A percentile compares a stretch with the other conserved stretches of the same genome.
phyloP scores from a whole-genome alignment of 2,329 filamentous ascomycete species.

The Onygena corvina region DNA sequence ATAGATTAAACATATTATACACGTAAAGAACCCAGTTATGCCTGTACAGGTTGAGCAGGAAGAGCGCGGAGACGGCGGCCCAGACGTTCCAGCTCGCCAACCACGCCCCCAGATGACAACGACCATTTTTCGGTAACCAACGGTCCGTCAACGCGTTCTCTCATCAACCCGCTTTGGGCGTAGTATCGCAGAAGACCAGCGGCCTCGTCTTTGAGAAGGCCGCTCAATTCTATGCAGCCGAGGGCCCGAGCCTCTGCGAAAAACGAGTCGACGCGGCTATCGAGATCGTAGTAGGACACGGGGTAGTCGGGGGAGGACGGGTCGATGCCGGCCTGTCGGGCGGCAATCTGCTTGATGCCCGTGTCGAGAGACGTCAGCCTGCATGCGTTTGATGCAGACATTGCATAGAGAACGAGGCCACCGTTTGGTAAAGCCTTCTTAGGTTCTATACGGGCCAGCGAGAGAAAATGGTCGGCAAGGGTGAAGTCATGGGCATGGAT shows the following conservation, averaged over 20 bases:
- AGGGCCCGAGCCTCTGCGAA: slow-evolving; percentile 30
- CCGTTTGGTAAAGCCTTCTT: slow-evolving; percentile 50
- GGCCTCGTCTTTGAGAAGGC: slow-evolving; percentile 62
- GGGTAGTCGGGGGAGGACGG: slow-evolving; percentile 33
- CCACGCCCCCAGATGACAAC: slow-evolving; percentile 63
- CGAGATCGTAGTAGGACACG: slow-evolving; percentile 40
- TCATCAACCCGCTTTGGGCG: slow-evolving; percentile 69
- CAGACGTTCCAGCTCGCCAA: slow-evolving; percentile 74
- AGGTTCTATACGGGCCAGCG: slow-evolving; percentile 43
- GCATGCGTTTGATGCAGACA: slow-evolving; percentile 58
- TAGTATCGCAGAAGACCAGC: slow-evolving; percentile 84
- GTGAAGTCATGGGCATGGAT: slow-evolving; percentile 81
- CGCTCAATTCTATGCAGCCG: slow-evolving; percentile 46
- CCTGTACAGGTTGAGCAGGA: background rate
- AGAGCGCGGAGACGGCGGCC: slow-evolving; percentile 35
- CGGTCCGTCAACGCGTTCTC: slow-evolving; percentile 55
- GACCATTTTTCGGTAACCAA: slow-evolving; percentile 74
- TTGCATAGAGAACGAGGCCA: slow-evolving; percentile 64
- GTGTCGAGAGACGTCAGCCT: slow-evolving; percentile 55
- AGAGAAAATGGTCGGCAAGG: slow-evolving; percentile 62
- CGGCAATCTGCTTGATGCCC: slow-evolving; percentile 44
- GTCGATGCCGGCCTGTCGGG: slow-evolving; percentile 30
- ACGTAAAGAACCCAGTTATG: background rate
- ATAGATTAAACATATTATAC: background rate
- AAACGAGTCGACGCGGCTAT: slow-evolving; percentile 41